Evolutionary conservation across 768 basidiomycete species (phyloP), one percentile per base, ranked within the genome.

Genomic region (Lentinula sp.): DNA sequence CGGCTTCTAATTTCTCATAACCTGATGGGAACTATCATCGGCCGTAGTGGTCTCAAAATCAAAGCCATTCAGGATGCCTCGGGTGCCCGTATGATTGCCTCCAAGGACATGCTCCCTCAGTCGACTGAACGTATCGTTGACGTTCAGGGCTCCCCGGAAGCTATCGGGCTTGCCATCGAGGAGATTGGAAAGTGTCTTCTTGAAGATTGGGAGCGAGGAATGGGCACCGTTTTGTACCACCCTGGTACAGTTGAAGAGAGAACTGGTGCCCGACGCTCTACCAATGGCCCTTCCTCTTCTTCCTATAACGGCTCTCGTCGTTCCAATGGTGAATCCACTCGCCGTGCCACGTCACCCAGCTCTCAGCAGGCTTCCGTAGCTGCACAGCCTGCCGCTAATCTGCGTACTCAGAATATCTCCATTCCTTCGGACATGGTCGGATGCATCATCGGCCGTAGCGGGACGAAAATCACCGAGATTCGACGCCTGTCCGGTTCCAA

Each of bases 371-470:
- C 82, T 37, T 80, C 84, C 45, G 73, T 79, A 37, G 78, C 84
- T 56, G 71, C 80, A 63, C 85, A 81, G 66, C 82, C 81, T 32
- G 78, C 84, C 35, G 82, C 91, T 52, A 95, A 95, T 74, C 82
- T 98, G 65, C 90, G 95, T 65, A 98, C 97, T 9, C 97, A 99
- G 77, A 98, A 96, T 75, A 98, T 99, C 67, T 96, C 97, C 67
- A 98, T 99, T 69, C 97, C 97, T 40, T 92, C 91, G 65, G 97
- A 99, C 78, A 99, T 99, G 97, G 97, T 99, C 64, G 95, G 88
- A 62, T 93, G 91, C 71, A 92, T 91, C 76, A 98, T 98, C 68
- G 96, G 96, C 62, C 91, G 95, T 65, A 93, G 89, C 72, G 96
- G 96, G 34, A 91, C 93, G 66, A 98, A 98, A 83, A 99, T 99